Percentiles rank a stretch among this genome's conserved stretches.
phyloP scores from a whole-genome alignment of 2,329 filamentous ascomycete genomes.

The Fusarium hostae region DNA sequence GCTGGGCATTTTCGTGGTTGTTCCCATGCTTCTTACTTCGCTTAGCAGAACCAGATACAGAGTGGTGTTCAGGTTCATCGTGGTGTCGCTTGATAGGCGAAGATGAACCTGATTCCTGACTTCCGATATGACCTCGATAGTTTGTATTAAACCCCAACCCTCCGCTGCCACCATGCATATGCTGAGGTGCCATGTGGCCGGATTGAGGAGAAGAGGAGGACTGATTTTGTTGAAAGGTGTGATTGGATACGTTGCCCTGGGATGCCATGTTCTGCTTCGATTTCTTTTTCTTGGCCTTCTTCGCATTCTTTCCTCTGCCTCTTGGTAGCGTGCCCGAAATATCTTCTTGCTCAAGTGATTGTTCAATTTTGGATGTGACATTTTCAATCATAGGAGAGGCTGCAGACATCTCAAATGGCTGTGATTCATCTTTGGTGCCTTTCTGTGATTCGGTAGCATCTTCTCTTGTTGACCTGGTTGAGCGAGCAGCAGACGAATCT shows the following conservation, averaged over 20 bases:
- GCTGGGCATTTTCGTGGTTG: neutral
- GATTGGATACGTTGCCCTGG: slow-evolving; percentile 1
- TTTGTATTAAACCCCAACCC: neutral
- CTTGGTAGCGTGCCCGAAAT: slow-evolving; percentile 5
- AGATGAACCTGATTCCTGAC: neutral
- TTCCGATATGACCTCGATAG: neutral
- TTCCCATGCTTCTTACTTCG: slow-evolving; percentile 27
- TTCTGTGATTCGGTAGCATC: neutral
- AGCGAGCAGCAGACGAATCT: neutral
- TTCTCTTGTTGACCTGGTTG: neutral
- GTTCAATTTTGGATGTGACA: neutral
- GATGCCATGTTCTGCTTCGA: slow-evolving; percentile 11
- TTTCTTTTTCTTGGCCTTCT: slow-evolving; percentile 44
- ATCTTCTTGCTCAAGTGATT: neutral
- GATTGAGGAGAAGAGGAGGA: neutral
- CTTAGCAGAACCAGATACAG: slow-evolving; percentile 15
- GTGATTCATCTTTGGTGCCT: neutral
- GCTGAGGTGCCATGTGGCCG: neutral
- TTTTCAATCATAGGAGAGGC: neutral
- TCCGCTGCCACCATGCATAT: neutral
- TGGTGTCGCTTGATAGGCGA: slow-evolving; percentile 27
- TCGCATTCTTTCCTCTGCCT: slow-evolving; percentile 34
- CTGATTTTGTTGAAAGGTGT: neutral
- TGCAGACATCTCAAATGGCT: neutral
- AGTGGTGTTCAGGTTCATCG: slow-evolving; percentile 20